Base-by-base conservation (phyloP, 768 basidiomycete species). In the Inosperma sp. region DNA sequence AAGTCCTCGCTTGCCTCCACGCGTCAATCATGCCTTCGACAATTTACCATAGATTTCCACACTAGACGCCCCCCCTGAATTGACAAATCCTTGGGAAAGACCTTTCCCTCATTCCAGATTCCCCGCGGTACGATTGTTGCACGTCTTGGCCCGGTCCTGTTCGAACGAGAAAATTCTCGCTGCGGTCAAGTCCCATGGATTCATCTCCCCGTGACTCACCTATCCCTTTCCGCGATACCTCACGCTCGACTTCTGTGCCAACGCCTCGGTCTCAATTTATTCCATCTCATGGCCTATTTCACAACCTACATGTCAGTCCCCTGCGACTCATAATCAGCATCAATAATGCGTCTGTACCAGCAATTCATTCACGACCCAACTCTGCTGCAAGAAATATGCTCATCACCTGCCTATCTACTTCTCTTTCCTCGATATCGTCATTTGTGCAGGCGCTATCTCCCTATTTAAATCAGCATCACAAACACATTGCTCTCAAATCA, bases 11-110 rank as follows among this genome's bases (percentile, higher is more conserved):
- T n/a, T n/a, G n/a, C n/a, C n/a, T n/a, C n/a, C n/a, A n/a, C n/a
- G n/a, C n/a, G n/a, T n/a, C n/a, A 42, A 56, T 26, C 72, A 73
- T 37, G 49, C 62, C 3, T 84, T 86, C 61, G 84, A 86, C 68
- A 69, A 74, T 22, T 75, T 87, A 8, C 82, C 84, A 4, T 87
- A 84, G 84, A 81, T 84, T 46, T 72, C 82, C 22, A 72, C 78
- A 7, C 68, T 86, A 43, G 79, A 86, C 45, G 52, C 66, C 45
- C 53, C 76, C 5, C 69, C 75, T 12, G 71, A 76, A 46, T 57
- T 59, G 51, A 49, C 69, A 58, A 69, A 72, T 58, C 67, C 67
- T 14, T 73, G 72, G 61, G 81, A 85, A 58, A 48, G 83, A 86
- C 66, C 76, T 85, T 36, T 84, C 83, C 2, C 78, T 82, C 54